Evolutionary conservation across 139 green algal species (phyloP).

Genomic region (Chlorella sp.): DNA sequence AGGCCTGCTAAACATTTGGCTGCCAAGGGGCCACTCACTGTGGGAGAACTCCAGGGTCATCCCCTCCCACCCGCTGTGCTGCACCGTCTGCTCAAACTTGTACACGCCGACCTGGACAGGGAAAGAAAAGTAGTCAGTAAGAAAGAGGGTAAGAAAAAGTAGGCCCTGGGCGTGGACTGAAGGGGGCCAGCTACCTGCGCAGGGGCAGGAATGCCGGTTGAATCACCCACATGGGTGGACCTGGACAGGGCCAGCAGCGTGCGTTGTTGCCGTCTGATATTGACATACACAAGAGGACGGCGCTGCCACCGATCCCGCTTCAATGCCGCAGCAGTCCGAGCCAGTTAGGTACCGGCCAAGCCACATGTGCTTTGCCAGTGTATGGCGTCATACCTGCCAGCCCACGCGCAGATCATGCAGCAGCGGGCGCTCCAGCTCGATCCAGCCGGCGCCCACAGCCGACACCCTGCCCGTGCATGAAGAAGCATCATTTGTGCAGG

Average conservation of each 20-base stretch:
- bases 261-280: too few species aligned
- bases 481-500: neutral
- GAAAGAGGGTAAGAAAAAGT: neutral
- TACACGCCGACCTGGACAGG: neutral
- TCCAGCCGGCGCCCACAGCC: neutral
- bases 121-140: neutral
- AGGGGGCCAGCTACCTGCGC: neutral
- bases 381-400: too few species aligned
- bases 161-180: neutral
- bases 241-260: too few species aligned
- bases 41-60: neutral
- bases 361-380: too few species aligned
- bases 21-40: neutral
- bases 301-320: too few species aligned
- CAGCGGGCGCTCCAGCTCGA: slow-evolving; percentile 17
- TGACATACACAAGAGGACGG: neutral
- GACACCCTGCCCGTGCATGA: neutral
- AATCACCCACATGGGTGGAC: too few species aligned
- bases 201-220: neutral
- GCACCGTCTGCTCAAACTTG: slow-evolving; percentile 3
- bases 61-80: slow-evolving; percentile 11
- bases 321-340: too few species aligned
- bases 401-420: neutral
- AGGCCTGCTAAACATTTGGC: too few species aligned
- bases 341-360: too few species aligned